These are phyloP conservation scores for Astrephomene gubernaculifera DNA, from an alignment of 139 green algal species.

Conservation along the genomic window DNA sequence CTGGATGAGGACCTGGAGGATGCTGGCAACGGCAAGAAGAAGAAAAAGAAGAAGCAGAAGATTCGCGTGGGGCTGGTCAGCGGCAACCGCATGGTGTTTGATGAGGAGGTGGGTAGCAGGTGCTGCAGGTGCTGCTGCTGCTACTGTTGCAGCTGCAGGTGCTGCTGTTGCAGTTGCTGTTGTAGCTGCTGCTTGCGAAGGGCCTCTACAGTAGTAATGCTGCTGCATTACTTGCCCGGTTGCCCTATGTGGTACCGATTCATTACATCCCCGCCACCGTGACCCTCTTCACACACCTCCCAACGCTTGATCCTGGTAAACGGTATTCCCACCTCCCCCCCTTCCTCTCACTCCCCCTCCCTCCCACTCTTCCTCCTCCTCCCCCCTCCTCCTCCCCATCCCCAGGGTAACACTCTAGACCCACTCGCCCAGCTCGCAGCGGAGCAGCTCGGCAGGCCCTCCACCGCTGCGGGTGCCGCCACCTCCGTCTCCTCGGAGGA, in stretches of 20 bases:
- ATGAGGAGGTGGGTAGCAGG: conserved; percentile 60
- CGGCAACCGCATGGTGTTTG: conserved; percentile 80
- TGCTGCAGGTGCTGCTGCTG: neutral
- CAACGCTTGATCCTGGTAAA: no score
- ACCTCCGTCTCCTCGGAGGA: no score
- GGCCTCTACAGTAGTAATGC: no score
- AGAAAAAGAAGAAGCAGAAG: conserved; percentile 83
- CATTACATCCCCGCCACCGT: no score
- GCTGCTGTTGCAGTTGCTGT: no score
- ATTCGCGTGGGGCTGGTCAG: conserved; percentile 63
- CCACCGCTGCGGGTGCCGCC: no score
- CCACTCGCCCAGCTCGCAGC: conserved; percentile 56
- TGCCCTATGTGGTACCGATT: no score
- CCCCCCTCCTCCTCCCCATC: neutral
- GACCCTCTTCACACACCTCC: no score
- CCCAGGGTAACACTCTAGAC: conserved; percentile 25
- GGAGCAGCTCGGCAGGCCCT: conserved; percentile 1
- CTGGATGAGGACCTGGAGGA: neutral
- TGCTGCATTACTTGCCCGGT: no score
- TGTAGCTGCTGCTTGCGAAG: no score
- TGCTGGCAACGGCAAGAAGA: conserved; percentile 50
- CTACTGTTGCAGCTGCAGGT: no score
- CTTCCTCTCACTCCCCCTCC: neutral
- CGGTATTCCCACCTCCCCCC: neutral
- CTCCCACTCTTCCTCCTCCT: neutral